These are phyloP conservation scores for Nitzschia sp. DNA, from an alignment of 108 stramenopile genomes.

Conservation along the genomic window DNA sequence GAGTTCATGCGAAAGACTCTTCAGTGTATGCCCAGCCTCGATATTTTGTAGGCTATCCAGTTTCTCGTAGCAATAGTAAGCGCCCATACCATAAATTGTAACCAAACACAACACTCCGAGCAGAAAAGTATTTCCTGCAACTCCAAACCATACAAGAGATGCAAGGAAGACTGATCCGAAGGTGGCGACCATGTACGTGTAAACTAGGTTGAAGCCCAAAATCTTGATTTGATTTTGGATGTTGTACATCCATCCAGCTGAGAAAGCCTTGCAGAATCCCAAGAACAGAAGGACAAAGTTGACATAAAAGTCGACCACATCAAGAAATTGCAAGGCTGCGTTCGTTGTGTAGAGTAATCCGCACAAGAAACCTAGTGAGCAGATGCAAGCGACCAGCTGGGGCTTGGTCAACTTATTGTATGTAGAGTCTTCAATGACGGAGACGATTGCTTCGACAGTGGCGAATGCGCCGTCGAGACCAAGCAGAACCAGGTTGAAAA, in stretches of 20 bases:
- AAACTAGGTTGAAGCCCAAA: conserved; percentile 37
- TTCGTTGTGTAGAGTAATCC: conserved; percentile 54
- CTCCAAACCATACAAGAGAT: conserved; percentile 30
- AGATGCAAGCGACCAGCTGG: conserved; percentile 14
- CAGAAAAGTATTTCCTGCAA: conserved; percentile 20
- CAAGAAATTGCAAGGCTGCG: conserved; percentile 53
- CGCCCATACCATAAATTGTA: conserved; percentile 29
- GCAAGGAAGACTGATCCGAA: conserved; percentile 48
- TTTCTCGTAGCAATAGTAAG: conserved; percentile 21
- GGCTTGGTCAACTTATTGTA: neutral
- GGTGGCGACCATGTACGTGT: conserved; percentile 34
- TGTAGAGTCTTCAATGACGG: neutral
- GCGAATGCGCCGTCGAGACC: conserved; percentile 63
- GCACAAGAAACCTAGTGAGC: conserved; percentile 29
- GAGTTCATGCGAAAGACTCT: conserved; percentile 15
- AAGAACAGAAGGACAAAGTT: conserved; percentile 57
- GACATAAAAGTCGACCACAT: conserved; percentile 55
- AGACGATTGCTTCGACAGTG: conserved; percentile 45
- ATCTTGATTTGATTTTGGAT: conserved; percentile 39
- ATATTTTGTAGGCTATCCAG: neutral
- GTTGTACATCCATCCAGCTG: conserved; percentile 53
- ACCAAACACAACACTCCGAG: conserved; percentile 38
- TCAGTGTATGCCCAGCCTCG: conserved; percentile 12
- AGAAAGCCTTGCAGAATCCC: conserved; percentile 46
- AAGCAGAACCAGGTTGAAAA: conserved; percentile 50